Evolutionary conservation across 768 basidiomycete species (phyloP).

Genomic region (Pleurotus tuoliensis): DNA sequence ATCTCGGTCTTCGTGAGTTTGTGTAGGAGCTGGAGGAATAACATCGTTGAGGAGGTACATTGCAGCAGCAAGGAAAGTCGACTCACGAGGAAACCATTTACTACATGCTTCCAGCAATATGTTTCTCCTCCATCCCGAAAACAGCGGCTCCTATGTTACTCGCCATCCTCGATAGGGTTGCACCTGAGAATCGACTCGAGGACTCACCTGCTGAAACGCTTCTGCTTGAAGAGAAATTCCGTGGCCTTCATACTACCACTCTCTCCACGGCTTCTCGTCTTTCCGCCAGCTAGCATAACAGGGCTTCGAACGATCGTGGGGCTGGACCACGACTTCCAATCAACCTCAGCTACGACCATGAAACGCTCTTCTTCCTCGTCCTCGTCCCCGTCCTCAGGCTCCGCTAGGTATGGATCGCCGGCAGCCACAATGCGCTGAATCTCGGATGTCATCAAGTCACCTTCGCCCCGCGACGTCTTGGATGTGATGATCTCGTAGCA

Average conservation of each 20-base stretch:
- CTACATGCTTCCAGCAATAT: constrained; percentile 45
- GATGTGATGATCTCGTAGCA: constrained; percentile 46
- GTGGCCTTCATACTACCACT: constrained; percentile 29
- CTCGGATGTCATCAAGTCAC: constrained; percentile 25
- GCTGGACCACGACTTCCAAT: constrained; percentile 38
- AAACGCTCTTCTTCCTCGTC: neutral
- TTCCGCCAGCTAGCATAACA: constrained; percentile 21
- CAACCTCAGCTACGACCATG: constrained; percentile 43
- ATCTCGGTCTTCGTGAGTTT: constrained; percentile 35
- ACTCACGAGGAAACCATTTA: constrained; percentile 38
- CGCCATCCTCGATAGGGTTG: neutral
- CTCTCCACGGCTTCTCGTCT: constrained; percentile 13
- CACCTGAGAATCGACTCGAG: neutral
- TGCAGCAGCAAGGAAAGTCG: neutral
- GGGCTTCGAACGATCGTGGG: constrained; percentile 41
- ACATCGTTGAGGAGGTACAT: neutral
- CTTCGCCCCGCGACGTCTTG: constrained; percentile 22
- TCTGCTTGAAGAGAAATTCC: constrained; percentile 40
- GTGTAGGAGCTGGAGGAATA: constrained; percentile 31
- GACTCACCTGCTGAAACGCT: constrained; percentile 38
- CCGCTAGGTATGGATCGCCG: constrained; percentile 25
- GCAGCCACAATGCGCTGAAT: constrained; percentile 28
- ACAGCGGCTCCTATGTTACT: constrained; percentile 35
- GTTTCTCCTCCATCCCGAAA: constrained; percentile 44
- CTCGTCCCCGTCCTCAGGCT: constrained; percentile 25